Conservation (phyloP, 306 rosid genomes). For the Vachellia collinsii region DNA sequence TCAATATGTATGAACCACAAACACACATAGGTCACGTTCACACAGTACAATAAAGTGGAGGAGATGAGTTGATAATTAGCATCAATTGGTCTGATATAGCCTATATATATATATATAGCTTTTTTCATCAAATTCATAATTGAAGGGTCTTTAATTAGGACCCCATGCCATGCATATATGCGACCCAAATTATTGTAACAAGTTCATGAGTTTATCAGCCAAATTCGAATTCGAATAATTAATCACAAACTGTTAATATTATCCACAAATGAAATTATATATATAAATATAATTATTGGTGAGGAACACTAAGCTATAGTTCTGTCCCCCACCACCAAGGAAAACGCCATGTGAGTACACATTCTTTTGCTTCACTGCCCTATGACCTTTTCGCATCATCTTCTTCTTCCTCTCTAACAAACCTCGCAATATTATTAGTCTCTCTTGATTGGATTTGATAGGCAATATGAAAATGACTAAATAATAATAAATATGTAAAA, state of each 20-base stretch:
- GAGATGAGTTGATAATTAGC: no score
- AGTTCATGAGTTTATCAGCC: no score
- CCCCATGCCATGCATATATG: no score
- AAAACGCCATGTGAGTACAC: constrained; percentile 42
- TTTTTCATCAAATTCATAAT: no score
- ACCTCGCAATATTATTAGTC: neutral
- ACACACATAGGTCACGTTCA: no score
- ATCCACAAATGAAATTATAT: constrained; percentile 35
- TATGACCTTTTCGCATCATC: neutral
- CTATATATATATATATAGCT: no score
- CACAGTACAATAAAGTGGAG: no score
- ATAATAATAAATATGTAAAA: no score
- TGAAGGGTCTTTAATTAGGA: no score
- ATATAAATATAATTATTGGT: constrained; percentile 9
- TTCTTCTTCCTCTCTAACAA: neutral
- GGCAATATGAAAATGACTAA: neutral
- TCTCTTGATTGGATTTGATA: neutral
- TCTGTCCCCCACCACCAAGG: constrained; percentile 47
- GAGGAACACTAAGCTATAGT: neutral
- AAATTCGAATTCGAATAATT: neutral
- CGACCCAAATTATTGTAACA: no score
- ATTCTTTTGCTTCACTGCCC: constrained; percentile 26
- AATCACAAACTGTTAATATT: neutral
- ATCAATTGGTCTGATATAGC: no score
- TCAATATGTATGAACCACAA: no score